Evolutionary conservation across 2,329 filamentous ascomycete species (phyloP).

Genomic region (Claviceps sp.): DNA sequence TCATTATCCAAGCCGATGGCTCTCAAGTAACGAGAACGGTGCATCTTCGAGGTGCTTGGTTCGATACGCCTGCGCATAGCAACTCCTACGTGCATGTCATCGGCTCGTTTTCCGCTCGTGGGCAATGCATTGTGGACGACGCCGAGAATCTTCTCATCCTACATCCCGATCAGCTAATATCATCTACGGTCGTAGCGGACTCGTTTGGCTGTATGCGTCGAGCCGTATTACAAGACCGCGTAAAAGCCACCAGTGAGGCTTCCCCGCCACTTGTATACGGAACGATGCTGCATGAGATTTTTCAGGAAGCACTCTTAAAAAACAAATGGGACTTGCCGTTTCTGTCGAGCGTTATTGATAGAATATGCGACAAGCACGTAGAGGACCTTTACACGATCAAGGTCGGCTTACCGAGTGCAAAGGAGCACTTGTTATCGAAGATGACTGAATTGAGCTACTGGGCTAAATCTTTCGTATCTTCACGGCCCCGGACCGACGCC

Average conservation of each 20-base stretch:
- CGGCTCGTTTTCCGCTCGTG: constrained; percentile 55
- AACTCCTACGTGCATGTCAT: constrained; percentile 79
- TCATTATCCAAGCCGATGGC: constrained; percentile 71
- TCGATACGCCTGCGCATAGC: constrained; percentile 60
- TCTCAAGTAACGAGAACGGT: constrained; percentile 54
- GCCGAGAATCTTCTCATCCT: constrained; percentile 73
- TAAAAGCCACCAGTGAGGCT: constrained; percentile 77
- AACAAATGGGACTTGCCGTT: constrained; percentile 69
- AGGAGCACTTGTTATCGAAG: constrained; percentile 70
- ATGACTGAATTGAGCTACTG: constrained; percentile 70
- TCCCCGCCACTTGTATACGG: constrained; percentile 79
- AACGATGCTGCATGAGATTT: constrained; percentile 86
- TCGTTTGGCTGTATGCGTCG: constrained; percentile 85
- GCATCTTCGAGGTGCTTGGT: constrained; percentile 74
- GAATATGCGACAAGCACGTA: constrained; percentile 60
- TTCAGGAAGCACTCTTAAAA: constrained; percentile 74
- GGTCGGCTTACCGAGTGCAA: constrained; percentile 57
- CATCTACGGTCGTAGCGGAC: constrained; percentile 90
- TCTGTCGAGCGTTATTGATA: constrained; percentile 52
- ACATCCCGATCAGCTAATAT: constrained; percentile 90
- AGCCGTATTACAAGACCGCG: constrained; percentile 84
- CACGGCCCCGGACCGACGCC: constrained; percentile 55
- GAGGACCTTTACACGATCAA: constrained; percentile 86
- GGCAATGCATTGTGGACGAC: constrained; percentile 74
- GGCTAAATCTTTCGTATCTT: constrained; percentile 69